A percentile compares a stretch with the other conserved stretches of the same genome.
phyloP scores from a whole-genome alignment of 2,329 filamentous ascomycete genomes.

The Emergomyces pasteurianus region DNA sequence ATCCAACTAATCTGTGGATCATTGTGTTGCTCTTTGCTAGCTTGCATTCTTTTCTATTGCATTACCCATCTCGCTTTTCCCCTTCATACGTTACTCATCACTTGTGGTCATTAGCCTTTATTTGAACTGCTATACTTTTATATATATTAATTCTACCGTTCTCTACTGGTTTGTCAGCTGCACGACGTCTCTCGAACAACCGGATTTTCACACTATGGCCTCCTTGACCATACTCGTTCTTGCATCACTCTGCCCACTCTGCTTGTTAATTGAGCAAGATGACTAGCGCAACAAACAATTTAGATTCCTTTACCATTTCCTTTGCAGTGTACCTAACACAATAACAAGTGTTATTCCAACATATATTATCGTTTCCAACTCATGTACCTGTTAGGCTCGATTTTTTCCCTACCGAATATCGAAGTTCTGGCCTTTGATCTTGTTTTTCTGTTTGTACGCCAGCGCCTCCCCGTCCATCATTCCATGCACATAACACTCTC shows the following conservation, averaged over 20 bases:
- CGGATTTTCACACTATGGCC: too few species aligned
- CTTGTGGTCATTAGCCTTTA: not conserved
- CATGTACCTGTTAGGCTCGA: too few species aligned
- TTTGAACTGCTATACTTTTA: not conserved
- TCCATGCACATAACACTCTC: slow-evolving; percentile 10
- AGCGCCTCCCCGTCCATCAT: slow-evolving; percentile 11
- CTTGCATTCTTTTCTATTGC: not conserved
- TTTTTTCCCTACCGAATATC: not conserved
- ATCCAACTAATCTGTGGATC: not conserved
- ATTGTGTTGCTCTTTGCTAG: not conserved
- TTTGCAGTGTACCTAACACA: too few species aligned
- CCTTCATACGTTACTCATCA: not conserved
- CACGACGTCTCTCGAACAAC: not conserved
- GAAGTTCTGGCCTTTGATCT: not conserved
- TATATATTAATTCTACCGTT: not conserved
- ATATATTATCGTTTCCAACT: not conserved
- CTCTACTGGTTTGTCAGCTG: not conserved
- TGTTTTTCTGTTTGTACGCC: not conserved
- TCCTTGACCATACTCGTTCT: not conserved
- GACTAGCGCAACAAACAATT: not conserved
- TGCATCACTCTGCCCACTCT: not conserved
- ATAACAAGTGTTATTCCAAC: not conserved
- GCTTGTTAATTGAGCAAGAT: not conserved
- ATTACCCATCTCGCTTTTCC: not conserved
- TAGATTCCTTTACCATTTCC: not conserved